These are phyloP conservation scores for Microdochium nivale DNA, from an alignment of 2,329 filamentous ascomycete genomes.

Conservation along the genomic window DNA sequence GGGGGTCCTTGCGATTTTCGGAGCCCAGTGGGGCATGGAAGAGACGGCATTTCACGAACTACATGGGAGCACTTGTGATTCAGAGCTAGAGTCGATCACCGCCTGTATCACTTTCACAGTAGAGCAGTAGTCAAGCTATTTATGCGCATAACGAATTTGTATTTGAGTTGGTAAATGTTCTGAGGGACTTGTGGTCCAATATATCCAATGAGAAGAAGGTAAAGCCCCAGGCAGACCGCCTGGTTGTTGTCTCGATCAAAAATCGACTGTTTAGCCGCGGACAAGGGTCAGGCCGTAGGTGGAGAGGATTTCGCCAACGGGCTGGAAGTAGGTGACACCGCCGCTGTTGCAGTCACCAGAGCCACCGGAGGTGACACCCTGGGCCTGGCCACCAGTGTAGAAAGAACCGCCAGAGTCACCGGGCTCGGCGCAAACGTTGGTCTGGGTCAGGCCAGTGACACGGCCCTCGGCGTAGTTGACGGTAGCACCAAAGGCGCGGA, in stretches of 20 bases:
- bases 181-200: too few species aligned
- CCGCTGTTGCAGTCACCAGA: slow-evolving; percentile 26
- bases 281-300: slow-evolving; percentile 24
- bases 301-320: slow-evolving; percentile 29
- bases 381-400: slow-evolving; percentile 29
- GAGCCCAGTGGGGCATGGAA: too few species aligned
- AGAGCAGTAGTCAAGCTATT: too few species aligned
- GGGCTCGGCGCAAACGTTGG: slow-evolving; percentile 30
- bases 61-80: too few species aligned
- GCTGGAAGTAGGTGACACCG: slow-evolving; percentile 30
- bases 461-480: slow-evolving; percentile 28
- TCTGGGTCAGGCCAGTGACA: slow-evolving; percentile 30
- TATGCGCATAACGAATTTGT: too few species aligned
- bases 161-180: too few species aligned
- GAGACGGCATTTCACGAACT: too few species aligned
- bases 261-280: slow-evolving; percentile 8
- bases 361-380: slow-evolving; percentile 32
- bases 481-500: slow-evolving; percentile 23
- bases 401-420: slow-evolving; percentile 31
- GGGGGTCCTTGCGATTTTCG: too few species aligned
- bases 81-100: too few species aligned
- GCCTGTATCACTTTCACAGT: too few species aligned
- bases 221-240: too few species aligned
- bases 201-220: too few species aligned
- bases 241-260: not conserved